Evolutionary conservation across 2,329 filamentous ascomycete species (phyloP), one percentile per base, ranked within the genome.

Genomic region (Neopestalotiopsis rosae): DNA sequence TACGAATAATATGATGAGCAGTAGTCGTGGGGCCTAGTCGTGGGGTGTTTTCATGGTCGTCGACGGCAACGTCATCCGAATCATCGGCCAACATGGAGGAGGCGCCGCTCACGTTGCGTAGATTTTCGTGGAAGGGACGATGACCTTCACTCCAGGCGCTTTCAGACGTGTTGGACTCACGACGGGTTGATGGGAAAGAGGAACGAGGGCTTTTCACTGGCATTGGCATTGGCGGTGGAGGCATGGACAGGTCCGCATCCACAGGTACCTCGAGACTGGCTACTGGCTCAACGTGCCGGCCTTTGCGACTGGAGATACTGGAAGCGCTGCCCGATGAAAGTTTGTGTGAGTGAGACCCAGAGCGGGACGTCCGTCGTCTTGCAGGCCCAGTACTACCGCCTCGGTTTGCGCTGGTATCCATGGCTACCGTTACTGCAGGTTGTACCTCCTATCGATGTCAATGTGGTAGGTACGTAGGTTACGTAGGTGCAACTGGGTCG

Each of bases 241-340:
- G 89, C 87, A 92, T 91, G 72, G 88, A 91, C 70, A 91, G 84
- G 78, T 85, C 91, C 68, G 89, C 85, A 75, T 89, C 88, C 71
- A 87, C 85, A 77, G 88, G 85, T 71, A 84, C 83, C 68, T 86
- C 85, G 70, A 86, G 87, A 38, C 86, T 87, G 71, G 88, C 87
- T 58, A 76, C 67, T 42, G 90, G 84, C 74, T 92, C 89, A 68
- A 86, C 86, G 77, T 88, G 85, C 67, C 86, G 84, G 72, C 85
- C 84, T 78, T 91, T 92, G 70, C 86, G 86, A 72, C 79, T 79
- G 66, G 80, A 73, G 74, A 73, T 76, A 70, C 73, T 74, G 49
- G 71, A 66, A 67, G 30, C 69, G 45, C 75, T 76, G 66, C 74
- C 76, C 68, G 72, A 71, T 63, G 86, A 83, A 69, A 85, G 82